Evolutionary conservation across 768 basidiomycete genomes (phyloP), one percentile per base, ranked within the genome.

Genomic region (Boletales sp.): DNA sequence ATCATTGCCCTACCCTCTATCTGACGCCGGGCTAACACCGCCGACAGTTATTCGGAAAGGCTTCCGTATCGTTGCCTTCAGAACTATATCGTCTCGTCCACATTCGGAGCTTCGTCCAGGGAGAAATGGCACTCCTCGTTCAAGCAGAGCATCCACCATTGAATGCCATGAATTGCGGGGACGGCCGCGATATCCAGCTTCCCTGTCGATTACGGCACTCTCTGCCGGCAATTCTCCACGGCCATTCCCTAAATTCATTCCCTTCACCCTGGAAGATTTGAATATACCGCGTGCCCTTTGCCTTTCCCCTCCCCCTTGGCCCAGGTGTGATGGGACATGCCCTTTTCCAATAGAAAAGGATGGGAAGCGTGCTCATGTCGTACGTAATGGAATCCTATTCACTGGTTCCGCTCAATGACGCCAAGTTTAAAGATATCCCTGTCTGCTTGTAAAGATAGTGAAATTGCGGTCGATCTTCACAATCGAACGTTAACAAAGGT

Each of bases 371-470:
- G 59, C 66, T n/a, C 51, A 59, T 31, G 59, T 68, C 6, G 66
- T 64, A 47, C 42, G 64, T 64, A 4, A 35, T 14, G 8, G 21
- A 18, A n/a, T 5, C 24, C 29, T 24, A 2, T 30, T 18, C n/a
- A 9, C 14, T 21, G 13, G 32, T 37, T 31, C 10, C 8, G 27
- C 52, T 63, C 38, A 55, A 17, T 6, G 2, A 27, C 21, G 21
- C 21, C 21, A 21, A 2, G 10, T 13, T 10, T 8, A 24, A 9
- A 68, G 65, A 54, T 66, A 42, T 66, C 64, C 13, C 31, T 66
- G 18, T 63, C 66, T 19, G 65, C 65, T 30, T 68, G 65, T 32
- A 59, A 51, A 38, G 65, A 66, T n/a, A 54, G 54, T 10, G 57
- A 66, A 17, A 31, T 30, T 6, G 64, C 65, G 5, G 48, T 53